phyloP scores from a whole-genome alignment of 1,284 basidiomycete genomes.

The Cystobasidium pallidum region DNA sequence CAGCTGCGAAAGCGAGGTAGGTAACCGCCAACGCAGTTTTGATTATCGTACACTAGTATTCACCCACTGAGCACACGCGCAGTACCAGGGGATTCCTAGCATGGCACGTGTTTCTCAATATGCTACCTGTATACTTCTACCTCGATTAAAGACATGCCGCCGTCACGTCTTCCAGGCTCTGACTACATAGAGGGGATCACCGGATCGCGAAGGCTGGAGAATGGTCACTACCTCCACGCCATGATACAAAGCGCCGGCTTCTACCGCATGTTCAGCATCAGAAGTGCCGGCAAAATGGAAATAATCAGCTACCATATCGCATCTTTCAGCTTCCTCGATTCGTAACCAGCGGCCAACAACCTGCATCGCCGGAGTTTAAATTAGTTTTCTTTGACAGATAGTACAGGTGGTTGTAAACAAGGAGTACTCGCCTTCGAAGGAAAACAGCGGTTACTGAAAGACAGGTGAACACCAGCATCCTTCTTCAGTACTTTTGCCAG shows the following conservation, averaged over 20 bases:
- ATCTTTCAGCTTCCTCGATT: constrained; percentile 29
- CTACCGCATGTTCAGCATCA: not conserved
- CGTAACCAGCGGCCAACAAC: constrained; percentile 38
- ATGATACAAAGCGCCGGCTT: constrained; percentile 28
- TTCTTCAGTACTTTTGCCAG: constrained; percentile 45
- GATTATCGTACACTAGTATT: too few species aligned
- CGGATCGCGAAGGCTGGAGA: constrained; percentile 6
- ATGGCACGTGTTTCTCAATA: too few species aligned
- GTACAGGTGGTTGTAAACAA: too few species aligned
- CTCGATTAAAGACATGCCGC: too few species aligned
- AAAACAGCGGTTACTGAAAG: constrained; percentile 54
- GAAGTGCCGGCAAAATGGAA: constrained; percentile 39
- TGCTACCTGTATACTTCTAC: too few species aligned
- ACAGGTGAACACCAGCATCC: constrained; percentile 50
- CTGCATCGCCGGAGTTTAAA: not conserved
- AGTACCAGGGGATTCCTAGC: too few species aligned
- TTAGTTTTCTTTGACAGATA: not conserved
- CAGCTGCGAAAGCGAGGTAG: too few species aligned
- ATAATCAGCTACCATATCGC: constrained; percentile 44
- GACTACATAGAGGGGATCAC: constrained; percentile 41
- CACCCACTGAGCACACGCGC: too few species aligned
- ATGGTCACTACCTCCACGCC: constrained; percentile 42
- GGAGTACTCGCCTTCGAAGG: constrained; percentile 52
- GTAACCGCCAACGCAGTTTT: too few species aligned
- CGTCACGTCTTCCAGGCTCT: constrained; percentile 11